Percentiles rank a stretch among this genome's conserved stretches.
Evolutionary conservation across 371 early-diverging fungal species (phyloP).

Genomic region (Apophysomyces sp.): DNA sequence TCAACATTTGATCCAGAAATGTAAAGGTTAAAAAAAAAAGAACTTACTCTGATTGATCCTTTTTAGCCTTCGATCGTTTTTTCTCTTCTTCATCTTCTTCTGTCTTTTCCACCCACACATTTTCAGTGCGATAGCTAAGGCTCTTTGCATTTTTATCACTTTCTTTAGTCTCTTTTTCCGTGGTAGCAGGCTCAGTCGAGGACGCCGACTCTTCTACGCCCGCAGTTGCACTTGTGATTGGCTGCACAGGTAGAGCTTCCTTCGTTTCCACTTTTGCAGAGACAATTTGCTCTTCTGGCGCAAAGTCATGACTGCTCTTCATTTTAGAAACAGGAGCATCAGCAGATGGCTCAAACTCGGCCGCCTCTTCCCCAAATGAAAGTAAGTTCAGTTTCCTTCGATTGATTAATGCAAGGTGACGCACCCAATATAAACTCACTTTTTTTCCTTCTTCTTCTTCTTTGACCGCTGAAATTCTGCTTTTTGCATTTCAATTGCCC

Average conservation of each 20-base stretch:
- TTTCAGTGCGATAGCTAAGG: neutral
- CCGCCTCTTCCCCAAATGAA: slow-evolving; percentile 88
- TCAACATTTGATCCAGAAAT: neutral
- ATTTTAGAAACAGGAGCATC: slow-evolving; percentile 19
- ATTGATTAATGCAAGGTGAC: neutral
- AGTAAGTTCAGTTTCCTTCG: slow-evolving; percentile 72
- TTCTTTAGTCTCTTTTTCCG: neutral
- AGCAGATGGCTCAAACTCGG: slow-evolving; percentile 46
- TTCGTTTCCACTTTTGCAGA: neutral
- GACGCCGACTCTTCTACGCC: neutral
- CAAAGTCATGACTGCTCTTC: slow-evolving; percentile 81
- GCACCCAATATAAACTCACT: slow-evolving; percentile 34
- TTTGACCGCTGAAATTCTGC: slow-evolving; percentile 38
- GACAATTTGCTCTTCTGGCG: slow-evolving; percentile 17
- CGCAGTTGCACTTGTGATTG: neutral
- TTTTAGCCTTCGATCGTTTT: neutral
- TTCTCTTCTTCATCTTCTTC: slow-evolving; percentile 20
- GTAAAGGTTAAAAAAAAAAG: neutral
- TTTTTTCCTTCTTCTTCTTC: slow-evolving; percentile 65
- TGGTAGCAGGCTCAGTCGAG: neutral
- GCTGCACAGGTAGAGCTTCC: neutral
- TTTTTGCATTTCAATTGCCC: slow-evolving; percentile 31
- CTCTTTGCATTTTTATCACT: neutral
- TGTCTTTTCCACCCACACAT: slow-evolving; percentile 8
- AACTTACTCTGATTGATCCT: slow-evolving; percentile 10